These are phyloP conservation scores for Mucor piriformis DNA, from an alignment of 371 early-diverging fungal genomes.

Conservation along the genomic window DNA sequence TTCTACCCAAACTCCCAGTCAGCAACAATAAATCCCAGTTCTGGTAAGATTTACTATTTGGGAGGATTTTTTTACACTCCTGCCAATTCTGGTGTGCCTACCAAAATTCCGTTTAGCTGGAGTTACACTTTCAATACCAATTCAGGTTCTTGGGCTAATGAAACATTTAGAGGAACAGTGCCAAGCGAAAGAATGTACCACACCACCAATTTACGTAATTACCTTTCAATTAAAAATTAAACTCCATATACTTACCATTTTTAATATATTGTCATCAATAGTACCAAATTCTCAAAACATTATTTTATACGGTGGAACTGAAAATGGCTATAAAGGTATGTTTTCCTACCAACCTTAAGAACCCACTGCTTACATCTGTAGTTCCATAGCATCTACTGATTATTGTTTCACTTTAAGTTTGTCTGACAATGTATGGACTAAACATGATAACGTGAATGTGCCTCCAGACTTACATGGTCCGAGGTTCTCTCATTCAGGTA, in stretches of 20 bases:
- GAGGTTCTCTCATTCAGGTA: slow-evolving; percentile 11
- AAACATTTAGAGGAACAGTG: background rate
- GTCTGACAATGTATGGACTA: background rate
- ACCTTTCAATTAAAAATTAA: no score
- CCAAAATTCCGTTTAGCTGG: background rate
- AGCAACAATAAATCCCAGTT: background rate
- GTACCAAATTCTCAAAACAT: slow-evolving; percentile 8
- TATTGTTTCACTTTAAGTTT: slow-evolving; percentile 7
- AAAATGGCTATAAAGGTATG: background rate
- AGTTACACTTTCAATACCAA: slow-evolving; percentile 1
- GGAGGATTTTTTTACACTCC: slow-evolving; percentile 7
- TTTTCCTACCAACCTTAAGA: background rate
- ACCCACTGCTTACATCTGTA: background rate
- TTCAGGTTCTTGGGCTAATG: slow-evolving; percentile 1
- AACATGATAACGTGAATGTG: background rate
- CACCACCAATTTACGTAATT: slow-evolving; percentile 5
- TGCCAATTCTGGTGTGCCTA: background rate
- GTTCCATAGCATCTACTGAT: background rate
- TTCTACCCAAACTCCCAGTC: slow-evolving; percentile 1
- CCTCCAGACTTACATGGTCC: slow-evolving; percentile 1
- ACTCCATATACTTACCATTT: background rate
- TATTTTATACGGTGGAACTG: slow-evolving; percentile 8
- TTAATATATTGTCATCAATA: background rate
- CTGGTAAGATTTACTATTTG: slow-evolving; percentile 3
- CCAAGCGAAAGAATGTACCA: slow-evolving; percentile 7